phyloP scores from a whole-genome alignment of 2,329 filamentous ascomycete species.

The Phoma sp. region DNA sequence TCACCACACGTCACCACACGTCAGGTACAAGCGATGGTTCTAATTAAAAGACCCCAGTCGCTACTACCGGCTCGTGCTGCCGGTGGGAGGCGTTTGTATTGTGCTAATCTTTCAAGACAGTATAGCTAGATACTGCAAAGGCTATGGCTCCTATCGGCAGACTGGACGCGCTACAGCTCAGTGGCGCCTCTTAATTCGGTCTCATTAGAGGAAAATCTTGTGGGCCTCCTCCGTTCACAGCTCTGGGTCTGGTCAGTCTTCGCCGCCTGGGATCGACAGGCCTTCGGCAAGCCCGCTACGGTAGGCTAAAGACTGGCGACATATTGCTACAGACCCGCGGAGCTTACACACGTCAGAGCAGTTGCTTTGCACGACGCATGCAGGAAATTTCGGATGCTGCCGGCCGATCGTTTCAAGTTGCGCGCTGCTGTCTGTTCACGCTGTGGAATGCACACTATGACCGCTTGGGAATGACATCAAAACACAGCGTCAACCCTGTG shows the following conservation, averaged over 20 bases:
- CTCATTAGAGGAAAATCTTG: constrained; percentile 18
- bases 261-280: not conserved
- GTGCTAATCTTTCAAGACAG: not conserved
- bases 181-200: constrained; percentile 14
- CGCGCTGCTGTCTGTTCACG: constrained; percentile 15
- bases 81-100: not conserved
- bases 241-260: constrained; percentile 12
- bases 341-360: constrained; percentile 24
- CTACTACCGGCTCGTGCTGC: not conserved
- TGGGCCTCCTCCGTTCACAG: constrained; percentile 20
- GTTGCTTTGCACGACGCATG: constrained; percentile 31
- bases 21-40: not conserved
- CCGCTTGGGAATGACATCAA: constrained; percentile 31
- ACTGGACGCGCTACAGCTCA: constrained; percentile 15
- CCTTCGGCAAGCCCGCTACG: constrained; percentile 28
- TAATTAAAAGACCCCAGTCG: not conserved
- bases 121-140: not conserved
- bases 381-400: constrained; percentile 43
- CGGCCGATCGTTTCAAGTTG: constrained; percentile 36
- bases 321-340: constrained; percentile 14
- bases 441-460: constrained; percentile 38
- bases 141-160: constrained; percentile 15
- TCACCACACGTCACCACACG: constrained; percentile 1
- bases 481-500: constrained; percentile 33
- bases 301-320: constrained; percentile 21